Base-by-base conservation (phyloP, 75 land plant species). In the Isoetes taiwanensis region DNA sequence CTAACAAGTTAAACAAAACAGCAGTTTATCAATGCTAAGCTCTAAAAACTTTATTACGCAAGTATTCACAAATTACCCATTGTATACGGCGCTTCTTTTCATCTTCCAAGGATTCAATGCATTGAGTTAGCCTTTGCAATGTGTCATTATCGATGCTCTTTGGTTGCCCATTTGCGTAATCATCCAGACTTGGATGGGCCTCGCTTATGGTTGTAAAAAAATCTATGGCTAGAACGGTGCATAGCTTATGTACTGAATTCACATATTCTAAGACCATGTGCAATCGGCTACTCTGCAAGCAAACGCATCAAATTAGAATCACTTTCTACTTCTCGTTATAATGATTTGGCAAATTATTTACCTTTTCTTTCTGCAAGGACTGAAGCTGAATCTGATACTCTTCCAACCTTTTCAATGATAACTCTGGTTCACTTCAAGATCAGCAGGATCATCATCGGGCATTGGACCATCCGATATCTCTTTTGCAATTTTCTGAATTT, bases 61-160 rank as follows among this genome's bases (percentile, higher is more conserved):
- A n/a, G n/a, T n/a, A n/a, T n/a, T n/a, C n/a, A n/a, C n/a, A n/a
- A n/a, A n/a, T n/a, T 63, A 88, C 98, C 96, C 84, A 84, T 24
- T 70, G 64, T 8, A 93, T 61, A 61, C 98, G 78, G 46, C 64
- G 72, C 57, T 72, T 82, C 58, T 93, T 93, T 46, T 88, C 90
- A 60, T 75, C 80, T 42, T 77, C 64, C 28, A 93, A 70, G 5
- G 76, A 66, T 33, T 68, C 35, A 25, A 88, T 84, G 1, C 77
- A 81, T 64, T 74, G 65, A 2, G 82, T 82, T 24, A 93, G 74
- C 69, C 43, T 77, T 41, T 80, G 63, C 24, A 93, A 62, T 0
- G 98, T 93, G 34, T 76, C 84, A 68, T 93, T 84, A 73, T 86
- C 81, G 52, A 93, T 93, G 71, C 98, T 93, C 54, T 87, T 87